Base-by-base conservation (phyloP, 2,329 filamentous ascomycete species). In the Xylariaceae sp. region DNA sequence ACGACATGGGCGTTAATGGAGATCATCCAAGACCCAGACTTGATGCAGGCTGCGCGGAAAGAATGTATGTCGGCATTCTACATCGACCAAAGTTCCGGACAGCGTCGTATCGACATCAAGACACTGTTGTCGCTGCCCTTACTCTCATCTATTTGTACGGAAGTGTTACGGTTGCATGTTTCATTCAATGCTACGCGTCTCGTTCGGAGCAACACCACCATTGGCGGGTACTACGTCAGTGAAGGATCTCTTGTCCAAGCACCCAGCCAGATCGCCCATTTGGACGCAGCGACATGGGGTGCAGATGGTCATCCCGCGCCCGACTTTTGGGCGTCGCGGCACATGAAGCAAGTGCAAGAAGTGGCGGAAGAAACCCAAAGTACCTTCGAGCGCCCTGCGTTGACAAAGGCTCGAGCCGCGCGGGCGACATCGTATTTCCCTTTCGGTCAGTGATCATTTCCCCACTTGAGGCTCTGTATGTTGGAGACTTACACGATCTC, bases 1-100 rank as follows among this genome's bases (percentile, higher is more conserved):
- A 52, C 60, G 4, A 54, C 55, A 1, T 68, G 65, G 65, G 45
- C 50, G 1, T 22, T 68, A 2, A 62, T 68, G 32, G 61, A 67
- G 22, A 31, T 64, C 2, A 47, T 63, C 15, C 45, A 54, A 35
- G 62, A 67, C 19, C 49, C 45, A 7, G 12, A 35, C 1, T 52
- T 68, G 0, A 49, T 62, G 2, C 11, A 42, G 2, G 55, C 50
- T 2, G 38, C 64, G 5, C 57, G 61, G 2, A 48, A 46, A 1
- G 65, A 67, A 44, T 52, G 57, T 14, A 9, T 15, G 0, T n/a
- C 51, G 5, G 56, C 54, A 1, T 32, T 54, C 6, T n/a, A 11
- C 1, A 7, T 31, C 1, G 55, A 64, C 12, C 32, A 48, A 0
- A 6, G n/a, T 0, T 60, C 53, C 1, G 56, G 58, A 36, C 1